Percentiles rank a stretch among this genome's conserved stretches.
Evolutionary conservation across 176 grass and related monocot species (phyloP).

Genomic region (Zoysia pacifica): DNA sequence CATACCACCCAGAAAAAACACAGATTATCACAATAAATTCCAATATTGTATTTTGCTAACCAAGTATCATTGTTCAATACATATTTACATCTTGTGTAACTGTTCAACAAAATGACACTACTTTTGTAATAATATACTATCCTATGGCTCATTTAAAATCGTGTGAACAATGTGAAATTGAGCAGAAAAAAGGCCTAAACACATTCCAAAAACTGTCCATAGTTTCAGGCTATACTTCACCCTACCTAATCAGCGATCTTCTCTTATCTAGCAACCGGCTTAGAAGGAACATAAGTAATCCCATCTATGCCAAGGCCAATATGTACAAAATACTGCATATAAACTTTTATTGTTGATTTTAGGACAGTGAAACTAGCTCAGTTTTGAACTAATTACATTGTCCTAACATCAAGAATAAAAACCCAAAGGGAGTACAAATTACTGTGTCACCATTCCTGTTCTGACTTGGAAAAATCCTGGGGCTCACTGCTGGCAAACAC

Average conservation of each 20-base stretch:
- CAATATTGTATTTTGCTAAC: background rate
- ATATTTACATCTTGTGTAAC: background rate
- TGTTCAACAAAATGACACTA: background rate
- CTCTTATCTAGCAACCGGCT: background rate
- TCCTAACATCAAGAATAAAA: too few species aligned
- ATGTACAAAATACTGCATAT: background rate
- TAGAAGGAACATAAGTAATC: slow-evolving; percentile 4
- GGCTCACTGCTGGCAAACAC: slow-evolving; percentile 85
- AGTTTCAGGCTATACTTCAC: background rate
- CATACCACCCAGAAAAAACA: too few species aligned
- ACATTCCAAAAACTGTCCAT: background rate
- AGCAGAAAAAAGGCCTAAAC: slow-evolving; percentile 5
- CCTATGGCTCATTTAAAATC: slow-evolving; percentile 26
- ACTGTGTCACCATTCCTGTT: background rate
- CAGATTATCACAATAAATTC: too few species aligned
- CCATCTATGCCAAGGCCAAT: background rate
- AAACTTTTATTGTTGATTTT: too few species aligned
- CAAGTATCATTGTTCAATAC: background rate
- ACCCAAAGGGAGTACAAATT: background rate
- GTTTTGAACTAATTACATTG: too few species aligned
- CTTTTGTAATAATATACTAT: background rate
- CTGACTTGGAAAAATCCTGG: slow-evolving; percentile 61
- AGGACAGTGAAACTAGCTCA: too few species aligned
- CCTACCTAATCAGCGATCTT: background rate
- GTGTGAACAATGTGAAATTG: background rate